phyloP scores from a whole-genome alignment of 257 asterid species.

The Coffea canephora region DNA sequence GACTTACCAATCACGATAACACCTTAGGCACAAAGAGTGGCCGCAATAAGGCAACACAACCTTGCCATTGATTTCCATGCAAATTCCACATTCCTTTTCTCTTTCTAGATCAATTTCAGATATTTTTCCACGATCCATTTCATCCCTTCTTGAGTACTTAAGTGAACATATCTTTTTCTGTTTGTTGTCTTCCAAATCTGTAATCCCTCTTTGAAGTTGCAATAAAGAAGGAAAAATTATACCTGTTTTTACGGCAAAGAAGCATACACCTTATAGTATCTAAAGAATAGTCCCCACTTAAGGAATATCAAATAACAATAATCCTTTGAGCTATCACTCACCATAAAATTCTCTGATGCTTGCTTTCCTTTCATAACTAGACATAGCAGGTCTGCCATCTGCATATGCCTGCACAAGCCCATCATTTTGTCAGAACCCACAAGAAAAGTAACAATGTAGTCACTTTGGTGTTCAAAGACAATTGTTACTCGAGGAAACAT shows the following conservation, averaged over 20 bases:
- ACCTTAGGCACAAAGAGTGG: conserved; percentile 35
- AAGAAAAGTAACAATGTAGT: neutral
- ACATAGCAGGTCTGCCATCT: conserved; percentile 36
- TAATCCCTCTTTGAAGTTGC: conserved; percentile 42
- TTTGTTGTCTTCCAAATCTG: conserved; percentile 32
- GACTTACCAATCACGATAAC: conserved; percentile 33
- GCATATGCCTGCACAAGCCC: conserved; percentile 31
- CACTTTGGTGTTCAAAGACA: neutral
- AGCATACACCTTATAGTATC: neutral
- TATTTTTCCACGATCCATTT: neutral
- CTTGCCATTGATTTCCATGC: conserved; percentile 31
- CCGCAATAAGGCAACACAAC: conserved; percentile 34
- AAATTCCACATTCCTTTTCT: conserved; percentile 40
- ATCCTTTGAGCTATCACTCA: conserved; percentile 16
- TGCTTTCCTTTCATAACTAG: conserved; percentile 34
- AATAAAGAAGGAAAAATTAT: conserved; percentile 33
- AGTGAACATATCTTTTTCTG: conserved; percentile 33
- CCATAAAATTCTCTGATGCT: conserved; percentile 40
- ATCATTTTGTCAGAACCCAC: conserved; percentile 4
- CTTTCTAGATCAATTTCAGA: conserved; percentile 29
- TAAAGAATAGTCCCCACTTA: neutral
- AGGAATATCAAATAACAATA: neutral
- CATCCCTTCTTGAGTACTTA: conserved; percentile 26
- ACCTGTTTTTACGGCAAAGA: conserved; percentile 16
- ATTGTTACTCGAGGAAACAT: neutral